These are phyloP conservation scores for Trypanosoma brucei DNA, from an alignment of 208 protist species.

Conservation along the genomic window DNA sequence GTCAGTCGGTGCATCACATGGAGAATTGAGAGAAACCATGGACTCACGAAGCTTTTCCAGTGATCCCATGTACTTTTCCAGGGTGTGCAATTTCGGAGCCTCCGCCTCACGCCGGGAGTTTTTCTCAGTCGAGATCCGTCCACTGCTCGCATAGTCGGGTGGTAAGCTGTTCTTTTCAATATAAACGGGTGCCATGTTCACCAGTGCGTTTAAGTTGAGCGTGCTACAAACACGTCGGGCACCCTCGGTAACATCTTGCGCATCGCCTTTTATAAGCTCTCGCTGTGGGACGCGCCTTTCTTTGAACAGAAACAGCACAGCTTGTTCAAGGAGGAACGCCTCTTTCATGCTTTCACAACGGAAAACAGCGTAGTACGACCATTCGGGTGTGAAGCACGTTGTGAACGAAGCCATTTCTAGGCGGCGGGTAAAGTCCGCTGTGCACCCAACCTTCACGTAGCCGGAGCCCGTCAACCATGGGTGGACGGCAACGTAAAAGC, in stretches of 20 bases:
- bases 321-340: conserved; percentile 68
- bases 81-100: not conserved
- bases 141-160: not conserved
- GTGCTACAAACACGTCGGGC: conserved; percentile 28
- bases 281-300: conserved; percentile 48
- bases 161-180: not conserved
- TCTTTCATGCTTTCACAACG: conserved; percentile 46
- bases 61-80: conserved; percentile 13
- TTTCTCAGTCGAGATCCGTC: not conserved
- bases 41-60: conserved; percentile 17
- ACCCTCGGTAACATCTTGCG: conserved; percentile 28
- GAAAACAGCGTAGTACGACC: conserved; percentile 55
- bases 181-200: conserved; percentile 9
- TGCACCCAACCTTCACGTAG: conserved; percentile 71
- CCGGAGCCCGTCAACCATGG: conserved; percentile 56
- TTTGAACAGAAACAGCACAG: conserved; percentile 56
- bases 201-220: conserved; percentile 32
- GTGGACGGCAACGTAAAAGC: conserved; percentile 72
- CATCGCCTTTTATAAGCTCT: conserved; percentile 43
- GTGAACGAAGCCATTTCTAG: conserved; percentile 67
- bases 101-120: not conserved
- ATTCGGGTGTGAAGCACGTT: conserved; percentile 78
- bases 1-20: not conserved
- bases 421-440: conserved; percentile 43
- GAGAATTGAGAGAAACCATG: not conserved